These are phyloP conservation scores for Pyrus communis DNA, from an alignment of 306 rosid genomes.

Conservation along the genomic window DNA sequence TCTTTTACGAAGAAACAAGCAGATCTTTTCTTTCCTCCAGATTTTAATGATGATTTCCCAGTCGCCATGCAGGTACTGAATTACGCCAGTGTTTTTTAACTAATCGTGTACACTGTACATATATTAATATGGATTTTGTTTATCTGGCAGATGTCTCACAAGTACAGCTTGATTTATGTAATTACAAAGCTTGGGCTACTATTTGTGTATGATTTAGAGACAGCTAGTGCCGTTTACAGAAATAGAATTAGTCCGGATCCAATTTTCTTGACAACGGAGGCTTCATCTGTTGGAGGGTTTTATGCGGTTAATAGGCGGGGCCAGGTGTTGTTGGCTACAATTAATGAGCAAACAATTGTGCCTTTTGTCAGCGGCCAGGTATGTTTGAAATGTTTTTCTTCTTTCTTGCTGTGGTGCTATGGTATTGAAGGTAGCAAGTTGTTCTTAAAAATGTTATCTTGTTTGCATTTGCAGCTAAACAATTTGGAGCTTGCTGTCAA, in stretches of 20 bases:
- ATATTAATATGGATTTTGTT: constrained; percentile 7
- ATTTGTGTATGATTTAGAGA: constrained; percentile 96
- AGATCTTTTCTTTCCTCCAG: constrained; percentile 98
- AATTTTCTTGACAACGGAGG: constrained; percentile 94
- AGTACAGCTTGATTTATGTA: constrained; percentile 87
- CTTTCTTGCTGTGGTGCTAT: constrained; percentile 9
- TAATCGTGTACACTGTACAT: not conserved
- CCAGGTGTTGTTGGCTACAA: constrained; percentile 95
- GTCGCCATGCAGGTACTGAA: constrained; percentile 91
- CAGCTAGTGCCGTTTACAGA: constrained; percentile 95
- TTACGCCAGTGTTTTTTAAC: constrained; percentile 17
- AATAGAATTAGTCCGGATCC: constrained; percentile 99
- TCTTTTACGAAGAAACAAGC: constrained; percentile 97
- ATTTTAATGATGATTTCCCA: constrained; percentile 97
- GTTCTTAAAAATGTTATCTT: constrained; percentile 11
- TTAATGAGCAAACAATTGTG: constrained; percentile 91
- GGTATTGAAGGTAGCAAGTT: not conserved
- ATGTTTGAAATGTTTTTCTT: constrained; percentile 18
- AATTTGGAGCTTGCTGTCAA: constrained; percentile 98
- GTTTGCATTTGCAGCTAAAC: constrained; percentile 52
- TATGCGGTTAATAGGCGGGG: constrained; percentile 94
- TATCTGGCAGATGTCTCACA: constrained; percentile 83
- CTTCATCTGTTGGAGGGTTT: constrained; percentile 86
- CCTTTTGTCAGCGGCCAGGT: constrained; percentile 96
- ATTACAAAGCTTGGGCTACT: constrained; percentile 98